These are phyloP conservation scores for Dothistroma pini DNA, from an alignment of 2,329 filamentous ascomycete genomes.

Conservation along the genomic window DNA sequence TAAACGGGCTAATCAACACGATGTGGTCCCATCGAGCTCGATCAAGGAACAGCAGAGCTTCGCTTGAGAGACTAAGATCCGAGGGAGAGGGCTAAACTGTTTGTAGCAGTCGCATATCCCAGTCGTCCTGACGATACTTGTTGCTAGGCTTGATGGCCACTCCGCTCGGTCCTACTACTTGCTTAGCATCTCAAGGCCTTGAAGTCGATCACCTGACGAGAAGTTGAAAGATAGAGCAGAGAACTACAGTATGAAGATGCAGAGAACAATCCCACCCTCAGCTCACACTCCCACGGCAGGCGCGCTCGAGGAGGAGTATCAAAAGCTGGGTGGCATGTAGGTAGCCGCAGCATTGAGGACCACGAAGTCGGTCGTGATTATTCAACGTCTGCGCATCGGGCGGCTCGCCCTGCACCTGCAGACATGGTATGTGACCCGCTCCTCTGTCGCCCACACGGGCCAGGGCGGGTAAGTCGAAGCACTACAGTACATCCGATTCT, in stretches of 20 bases:
- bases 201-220: background rate
- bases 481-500: background rate
- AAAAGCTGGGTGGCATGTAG: background rate
- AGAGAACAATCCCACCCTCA: background rate
- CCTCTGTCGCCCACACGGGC: background rate
- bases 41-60: background rate
- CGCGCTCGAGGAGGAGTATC: background rate
- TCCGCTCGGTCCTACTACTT: background rate
- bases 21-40: background rate
- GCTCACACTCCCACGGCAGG: background rate
- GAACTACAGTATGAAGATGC: background rate
- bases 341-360: background rate
- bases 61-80: background rate
- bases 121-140: background rate
- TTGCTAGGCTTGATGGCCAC: background rate
- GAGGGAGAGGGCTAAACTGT: background rate
- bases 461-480: background rate
- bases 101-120: conserved; percentile 10
- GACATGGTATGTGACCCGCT: background rate
- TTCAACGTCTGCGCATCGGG: conserved; percentile 1
- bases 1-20: background rate
- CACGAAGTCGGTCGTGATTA: conserved; percentile 2
- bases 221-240: background rate
- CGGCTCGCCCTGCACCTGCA: background rate
- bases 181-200: background rate